phyloP scores from a whole-genome alignment of 2,329 filamentous ascomycete species.

The Phyllosticta paracitricarpa region DNA sequence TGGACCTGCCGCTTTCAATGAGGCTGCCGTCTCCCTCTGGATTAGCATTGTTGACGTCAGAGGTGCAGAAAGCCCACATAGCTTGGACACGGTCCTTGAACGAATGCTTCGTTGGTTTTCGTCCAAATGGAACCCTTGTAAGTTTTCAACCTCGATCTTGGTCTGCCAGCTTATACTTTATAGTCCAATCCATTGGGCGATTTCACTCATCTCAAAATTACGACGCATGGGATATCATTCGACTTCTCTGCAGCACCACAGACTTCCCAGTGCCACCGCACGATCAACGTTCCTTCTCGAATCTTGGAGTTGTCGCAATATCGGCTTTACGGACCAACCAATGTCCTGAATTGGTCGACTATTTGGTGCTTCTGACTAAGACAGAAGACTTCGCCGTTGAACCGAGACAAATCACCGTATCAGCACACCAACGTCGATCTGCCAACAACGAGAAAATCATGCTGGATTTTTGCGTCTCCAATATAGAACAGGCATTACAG shows the following conservation, averaged over 20 bases:
- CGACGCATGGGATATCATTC: conserved; percentile 55
- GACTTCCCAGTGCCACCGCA: conserved; percentile 36
- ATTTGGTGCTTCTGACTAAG: conserved; percentile 34
- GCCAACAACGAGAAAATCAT: conserved; percentile 15
- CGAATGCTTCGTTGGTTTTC: conserved; percentile 75
- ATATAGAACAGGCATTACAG: conserved; percentile 36
- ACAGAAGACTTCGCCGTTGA: not conserved
- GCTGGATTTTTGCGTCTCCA: conserved; percentile 36
- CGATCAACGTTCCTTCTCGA: conserved; percentile 19
- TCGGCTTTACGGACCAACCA: conserved; percentile 33
- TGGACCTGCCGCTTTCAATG: conserved; percentile 68
- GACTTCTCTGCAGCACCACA: conserved; percentile 60
- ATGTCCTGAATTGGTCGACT: conserved; percentile 36
- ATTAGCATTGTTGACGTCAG: conserved; percentile 55
- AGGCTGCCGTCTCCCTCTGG: conserved; percentile 69
- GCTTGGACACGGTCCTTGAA: conserved; percentile 56
- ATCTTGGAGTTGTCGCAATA: conserved; percentile 33
- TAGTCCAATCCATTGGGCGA: not conserved
- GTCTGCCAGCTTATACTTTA: not conserved
- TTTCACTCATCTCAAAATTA: conserved; percentile 53
- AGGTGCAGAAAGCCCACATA: conserved; percentile 57
- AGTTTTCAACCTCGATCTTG: conserved; percentile 18
- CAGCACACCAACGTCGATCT: not conserved
- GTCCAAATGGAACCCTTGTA: conserved; percentile 73
- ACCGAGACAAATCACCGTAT: not conserved